Percentiles rank a stretch among this genome's conserved stretches.
These are phyloP conservation scores for Cercospora sp. DNA, from an alignment of 2,329 filamentous ascomycete genomes.

Conservation along the genomic window DNA sequence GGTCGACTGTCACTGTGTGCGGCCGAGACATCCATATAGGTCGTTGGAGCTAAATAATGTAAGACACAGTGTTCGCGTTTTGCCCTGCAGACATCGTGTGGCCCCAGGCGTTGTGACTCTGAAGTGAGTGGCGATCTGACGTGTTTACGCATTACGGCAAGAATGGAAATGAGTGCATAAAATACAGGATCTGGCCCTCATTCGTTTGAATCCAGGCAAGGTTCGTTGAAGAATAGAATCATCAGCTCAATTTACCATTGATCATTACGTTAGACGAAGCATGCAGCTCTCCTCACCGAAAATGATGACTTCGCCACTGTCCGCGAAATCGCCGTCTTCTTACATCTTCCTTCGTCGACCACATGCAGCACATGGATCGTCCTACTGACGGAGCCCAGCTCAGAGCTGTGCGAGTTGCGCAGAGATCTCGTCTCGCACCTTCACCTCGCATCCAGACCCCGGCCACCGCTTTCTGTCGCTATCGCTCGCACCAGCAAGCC, in stretches of 20 bases:
- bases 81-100: not conserved
- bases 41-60: not conserved
- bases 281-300: not conserved
- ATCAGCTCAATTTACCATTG: not conserved
- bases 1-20: constrained; percentile 65
- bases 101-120: not conserved
- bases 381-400: not conserved
- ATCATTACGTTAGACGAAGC: not conserved
- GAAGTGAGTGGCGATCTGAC: not conserved
- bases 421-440: not conserved
- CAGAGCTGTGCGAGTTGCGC: not conserved
- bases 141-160: not conserved
- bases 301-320: not conserved
- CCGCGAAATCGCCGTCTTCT: not conserved
- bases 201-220: not conserved
- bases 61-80: not conserved
- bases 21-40: not conserved
- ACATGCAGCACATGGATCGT: not conserved
- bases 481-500: not conserved
- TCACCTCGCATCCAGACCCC: not conserved
- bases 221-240: not conserved
- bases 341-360: not conserved
- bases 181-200: not conserved
- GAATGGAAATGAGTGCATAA: not conserved
- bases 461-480: not conserved